Evolutionary conservation across 1,284 basidiomycete species (phyloP), one percentile per base, ranked within the genome.

Genomic region (Cutaneotrichosporon cutaneum): DNA sequence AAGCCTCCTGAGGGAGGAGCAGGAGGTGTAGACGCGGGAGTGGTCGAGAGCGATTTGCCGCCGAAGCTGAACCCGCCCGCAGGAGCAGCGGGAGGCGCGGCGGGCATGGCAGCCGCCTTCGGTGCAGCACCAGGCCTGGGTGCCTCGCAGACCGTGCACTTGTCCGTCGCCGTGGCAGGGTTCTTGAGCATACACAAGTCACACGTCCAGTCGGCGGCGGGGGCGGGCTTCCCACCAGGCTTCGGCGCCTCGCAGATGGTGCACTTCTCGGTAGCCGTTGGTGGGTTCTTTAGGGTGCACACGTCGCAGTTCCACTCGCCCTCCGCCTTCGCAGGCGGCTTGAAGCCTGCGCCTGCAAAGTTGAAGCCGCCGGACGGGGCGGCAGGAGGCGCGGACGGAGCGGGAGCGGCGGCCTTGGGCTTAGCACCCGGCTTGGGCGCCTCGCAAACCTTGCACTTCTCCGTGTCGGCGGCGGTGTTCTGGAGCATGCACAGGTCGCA

Each of bases 391-490:
- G 52, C 30, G 5, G 47, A 21, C 16, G 54, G 36, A 4, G 61
- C 32, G 30, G 55, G 4, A n/a, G 39, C 22, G 2, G 63, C 51
- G 3, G 63, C 42, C 33, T 61, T 47, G 11, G 59, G 27, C 10
- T 51, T 30, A 27, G 61, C 58, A 6, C 54, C 68, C 26, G 72
- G 73, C 24, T 77, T 73, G 0, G 81, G 80, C 4, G 79, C 66
- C 50, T 85, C 85, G 61, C 86, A 88, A 22, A 84, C 65, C 0
- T 76, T 79, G 68, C 86, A 87, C 69, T 85, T 84, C 35, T 74
- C 71, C 36, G 71, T 79, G 6, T 81, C 82, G 18, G 72, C 74
- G 9, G 73, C 77, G 6, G 81, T 75, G 66, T 85, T 86, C 51
- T 79, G 71, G 30, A 85, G 67, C 73, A 77, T 78, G 59, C 85